These are phyloP conservation scores for Tricholoma furcatifolium DNA, from an alignment of 768 basidiomycete species.

Conservation along the genomic window DNA sequence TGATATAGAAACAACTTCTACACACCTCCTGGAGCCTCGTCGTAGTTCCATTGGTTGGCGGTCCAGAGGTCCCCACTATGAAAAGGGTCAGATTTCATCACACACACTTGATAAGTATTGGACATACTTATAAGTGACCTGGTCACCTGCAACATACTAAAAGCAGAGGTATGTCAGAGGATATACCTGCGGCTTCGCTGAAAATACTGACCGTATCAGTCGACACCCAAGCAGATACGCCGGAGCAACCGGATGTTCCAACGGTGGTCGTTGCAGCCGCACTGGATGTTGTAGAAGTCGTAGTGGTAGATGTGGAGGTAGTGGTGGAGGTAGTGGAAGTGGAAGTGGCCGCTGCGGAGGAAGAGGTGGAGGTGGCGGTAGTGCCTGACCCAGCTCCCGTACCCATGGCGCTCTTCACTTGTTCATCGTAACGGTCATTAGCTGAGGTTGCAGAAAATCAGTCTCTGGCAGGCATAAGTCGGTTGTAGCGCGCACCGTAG, in stretches of 20 bases:
- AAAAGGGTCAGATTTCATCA: neutral
- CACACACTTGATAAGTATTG: neutral
- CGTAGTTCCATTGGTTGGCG: slow-evolving; percentile 45
- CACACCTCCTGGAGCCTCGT: slow-evolving; percentile 31
- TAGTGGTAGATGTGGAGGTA: slow-evolving; percentile 11
- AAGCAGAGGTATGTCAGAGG: neutral
- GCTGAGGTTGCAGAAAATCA: slow-evolving; percentile 15
- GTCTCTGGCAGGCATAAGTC: slow-evolving; percentile 10
- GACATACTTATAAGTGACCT: slow-evolving; percentile 40
- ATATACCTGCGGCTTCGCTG: neutral
- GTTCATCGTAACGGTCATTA: slow-evolving; percentile 40
- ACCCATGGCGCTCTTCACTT: slow-evolving; percentile 40
- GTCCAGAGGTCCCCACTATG: slow-evolving; percentile 48
- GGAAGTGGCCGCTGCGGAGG: slow-evolving; percentile 17
- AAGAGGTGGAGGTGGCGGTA: slow-evolving; percentile 19
- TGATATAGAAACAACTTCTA: neutral
- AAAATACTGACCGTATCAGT: slow-evolving; percentile 33
- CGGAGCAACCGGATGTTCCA: slow-evolving; percentile 34
- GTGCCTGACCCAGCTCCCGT: slow-evolving; percentile 16
- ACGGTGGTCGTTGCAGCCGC: slow-evolving; percentile 8
- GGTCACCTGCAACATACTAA: slow-evolving; percentile 42
- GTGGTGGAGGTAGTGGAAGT: slow-evolving; percentile 15
- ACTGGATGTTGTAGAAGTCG: slow-evolving; percentile 6
- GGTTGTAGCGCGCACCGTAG: slow-evolving; percentile 26
- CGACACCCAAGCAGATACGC: slow-evolving; percentile 40